Conservation (phyloP, 768 basidiomycete genomes). For the Leccinum variicolor region DNA sequence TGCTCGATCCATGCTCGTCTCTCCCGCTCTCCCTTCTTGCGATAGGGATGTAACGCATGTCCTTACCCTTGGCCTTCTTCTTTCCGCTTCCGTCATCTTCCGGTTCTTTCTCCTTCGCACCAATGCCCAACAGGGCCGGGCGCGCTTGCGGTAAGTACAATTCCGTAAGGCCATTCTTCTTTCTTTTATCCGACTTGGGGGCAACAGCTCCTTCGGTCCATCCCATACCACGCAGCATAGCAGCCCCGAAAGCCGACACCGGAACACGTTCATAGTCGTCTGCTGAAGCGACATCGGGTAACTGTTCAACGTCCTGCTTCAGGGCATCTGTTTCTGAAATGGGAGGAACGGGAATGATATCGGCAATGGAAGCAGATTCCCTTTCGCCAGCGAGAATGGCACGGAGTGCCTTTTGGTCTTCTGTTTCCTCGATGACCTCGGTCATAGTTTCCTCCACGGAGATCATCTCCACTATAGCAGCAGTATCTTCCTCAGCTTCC, state of each 20-base stretch:
- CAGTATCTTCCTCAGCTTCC: conserved; percentile 31
- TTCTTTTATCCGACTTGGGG: conserved; percentile 50
- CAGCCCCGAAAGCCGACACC: conserved; percentile 89
- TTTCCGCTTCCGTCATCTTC: conserved; percentile 66
- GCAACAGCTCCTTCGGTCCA: conserved; percentile 86
- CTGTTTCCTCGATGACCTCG: conserved; percentile 49
- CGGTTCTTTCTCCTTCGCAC: conserved; percentile 83
- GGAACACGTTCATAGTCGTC: conserved; percentile 91
- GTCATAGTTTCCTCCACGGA: conserved; percentile 14
- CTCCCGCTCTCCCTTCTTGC: conserved; percentile 60
- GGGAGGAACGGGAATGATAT: conserved; percentile 58
- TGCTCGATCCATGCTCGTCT: conserved; percentile 27
- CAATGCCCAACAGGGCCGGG: conserved; percentile 87
- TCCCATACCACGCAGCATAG: conserved; percentile 93
- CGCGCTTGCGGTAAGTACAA: conserved; percentile 81
- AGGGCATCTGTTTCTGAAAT: conserved; percentile 81
- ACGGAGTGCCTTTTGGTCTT: conserved; percentile 78
- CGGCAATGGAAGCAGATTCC: conserved; percentile 42
- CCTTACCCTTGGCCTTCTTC: conserved; percentile 46
- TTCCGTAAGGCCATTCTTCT: conserved; percentile 55
- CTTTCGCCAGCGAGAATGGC: conserved; percentile 63
- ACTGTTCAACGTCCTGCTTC: conserved; percentile 74
- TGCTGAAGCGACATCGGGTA: conserved; percentile 72
- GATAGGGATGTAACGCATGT: conserved; percentile 82
- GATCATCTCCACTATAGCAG: not conserved